phyloP scores from a whole-genome alignment of 2,329 filamentous ascomycete species.

The Chaetomiaceae sp. region DNA sequence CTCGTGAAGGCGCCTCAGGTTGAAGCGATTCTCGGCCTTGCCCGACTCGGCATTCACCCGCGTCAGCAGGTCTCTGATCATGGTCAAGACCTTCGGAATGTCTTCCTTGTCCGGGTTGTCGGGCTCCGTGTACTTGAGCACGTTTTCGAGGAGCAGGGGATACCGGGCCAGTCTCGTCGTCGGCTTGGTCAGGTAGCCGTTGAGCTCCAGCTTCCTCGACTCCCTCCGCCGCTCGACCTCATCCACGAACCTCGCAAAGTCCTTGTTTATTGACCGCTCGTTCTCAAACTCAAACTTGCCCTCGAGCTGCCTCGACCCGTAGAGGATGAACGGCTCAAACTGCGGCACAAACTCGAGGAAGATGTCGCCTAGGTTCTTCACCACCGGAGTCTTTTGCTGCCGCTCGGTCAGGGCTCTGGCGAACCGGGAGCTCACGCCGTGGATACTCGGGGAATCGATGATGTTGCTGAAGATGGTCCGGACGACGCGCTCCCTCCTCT shows the following conservation, averaged over 20 bases:
- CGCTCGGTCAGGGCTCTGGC: slow-evolving; percentile 83
- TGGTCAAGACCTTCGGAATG: slow-evolving; percentile 79
- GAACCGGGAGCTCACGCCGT: slow-evolving; percentile 83
- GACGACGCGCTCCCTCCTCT: slow-evolving; percentile 84
- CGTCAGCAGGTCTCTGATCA: slow-evolving; percentile 82
- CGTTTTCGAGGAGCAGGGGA: slow-evolving; percentile 83
- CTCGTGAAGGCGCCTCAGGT: slow-evolving; percentile 84
- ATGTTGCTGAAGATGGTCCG: slow-evolving; percentile 94
- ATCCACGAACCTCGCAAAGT: slow-evolving; percentile 88
- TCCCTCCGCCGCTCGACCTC: slow-evolving; percentile 95
- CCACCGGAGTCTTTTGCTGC: slow-evolving; percentile 86
- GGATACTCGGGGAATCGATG: slow-evolving; percentile 74
- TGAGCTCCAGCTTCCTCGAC: slow-evolving; percentile 91
- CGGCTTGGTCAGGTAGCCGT: slow-evolving; percentile 96
- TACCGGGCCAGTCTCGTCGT: slow-evolving; percentile 94
- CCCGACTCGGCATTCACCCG: slow-evolving; percentile 93
- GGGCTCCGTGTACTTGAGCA: slow-evolving; percentile 85
- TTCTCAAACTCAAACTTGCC: slow-evolving; percentile 98
- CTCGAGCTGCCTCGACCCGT: slow-evolving; percentile 92
- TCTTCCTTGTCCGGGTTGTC: slow-evolving; percentile 87
- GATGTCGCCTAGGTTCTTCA: slow-evolving; percentile 86
- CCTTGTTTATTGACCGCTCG: slow-evolving; percentile 79
- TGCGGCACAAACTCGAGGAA: slow-evolving; percentile 88
- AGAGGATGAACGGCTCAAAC: slow-evolving; percentile 94
- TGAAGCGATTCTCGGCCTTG: slow-evolving; percentile 97